These are phyloP conservation scores for Capronia americana DNA, from an alignment of 2,329 filamentous ascomycete species.

Conservation along the genomic window DNA sequence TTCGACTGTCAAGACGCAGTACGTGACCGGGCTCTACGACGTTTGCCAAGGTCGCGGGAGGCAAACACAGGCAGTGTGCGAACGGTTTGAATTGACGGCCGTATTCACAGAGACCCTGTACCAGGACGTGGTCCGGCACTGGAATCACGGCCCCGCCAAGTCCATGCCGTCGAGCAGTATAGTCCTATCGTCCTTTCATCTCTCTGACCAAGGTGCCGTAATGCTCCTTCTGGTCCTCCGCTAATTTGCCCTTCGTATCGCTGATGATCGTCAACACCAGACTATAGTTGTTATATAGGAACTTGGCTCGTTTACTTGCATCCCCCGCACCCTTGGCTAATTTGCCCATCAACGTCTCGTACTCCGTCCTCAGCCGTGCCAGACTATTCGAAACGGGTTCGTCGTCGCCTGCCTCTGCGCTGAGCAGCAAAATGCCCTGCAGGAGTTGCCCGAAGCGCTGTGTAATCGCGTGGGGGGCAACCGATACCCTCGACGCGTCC, in stretches of 20 bases:
- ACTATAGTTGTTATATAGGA: constrained; percentile 95
- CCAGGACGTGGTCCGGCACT: not conserved
- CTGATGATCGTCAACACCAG: constrained; percentile 91
- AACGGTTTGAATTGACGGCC: not conserved
- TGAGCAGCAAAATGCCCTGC: constrained; percentile 81
- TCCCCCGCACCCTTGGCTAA: constrained; percentile 77
- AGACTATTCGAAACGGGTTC: constrained; percentile 88
- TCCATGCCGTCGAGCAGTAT: not conserved
- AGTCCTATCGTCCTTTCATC: constrained; percentile 28
- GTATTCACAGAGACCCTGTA: not conserved
- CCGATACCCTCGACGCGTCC: constrained; percentile 68
- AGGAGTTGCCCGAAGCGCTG: constrained; percentile 95
- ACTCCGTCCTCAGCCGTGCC: constrained; percentile 75
- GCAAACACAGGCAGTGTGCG: not conserved
- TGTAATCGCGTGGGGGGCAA: constrained; percentile 87
- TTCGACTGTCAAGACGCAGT: not conserved
- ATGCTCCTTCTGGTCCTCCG: constrained; percentile 74
- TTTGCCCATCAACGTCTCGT: constrained; percentile 81
- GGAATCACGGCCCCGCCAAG: not conserved
- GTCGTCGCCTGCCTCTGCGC: constrained; percentile 89
- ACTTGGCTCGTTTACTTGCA: constrained; percentile 79
- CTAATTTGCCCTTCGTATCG: constrained; percentile 56
- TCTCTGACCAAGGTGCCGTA: constrained; percentile 65
- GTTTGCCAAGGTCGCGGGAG: not conserved
- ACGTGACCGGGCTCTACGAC: not conserved